Base-by-base conservation (phyloP, 2,329 filamentous ascomycete genomes). In the Apiospora rasikravindrae region DNA sequence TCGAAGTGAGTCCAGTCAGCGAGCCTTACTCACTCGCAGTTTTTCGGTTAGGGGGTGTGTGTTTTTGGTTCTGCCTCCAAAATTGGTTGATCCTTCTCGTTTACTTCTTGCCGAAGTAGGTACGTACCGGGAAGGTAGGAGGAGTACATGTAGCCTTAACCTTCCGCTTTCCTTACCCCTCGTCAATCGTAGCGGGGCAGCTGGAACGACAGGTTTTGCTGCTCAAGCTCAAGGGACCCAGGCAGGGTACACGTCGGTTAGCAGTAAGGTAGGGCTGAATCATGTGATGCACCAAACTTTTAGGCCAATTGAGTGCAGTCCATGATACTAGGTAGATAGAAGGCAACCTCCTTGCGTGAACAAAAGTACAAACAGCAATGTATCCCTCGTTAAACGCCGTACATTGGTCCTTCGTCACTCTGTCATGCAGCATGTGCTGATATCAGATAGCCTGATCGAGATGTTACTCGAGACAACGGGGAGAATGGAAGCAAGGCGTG, bases 241-340 rank as follows among this genome's bases (percentile, higher is more conserved):
- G 26, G 26, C 51, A 57, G 51, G 47, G n/a, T 24, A 51, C n/a
- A n/a, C n/a, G n/a, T n/a, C n/a, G 47, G 13, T 7, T 7, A n/a
- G 45, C 4, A 42, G 45, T n/a, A 49, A 57, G 72, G 72, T 77
- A 77, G 75, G 75, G 76, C 76, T 74, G 75, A 75, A 73, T 77
- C 76, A 77, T 77, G 76, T 77, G 76, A 77, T 64, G 22, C 37
- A 16, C 67, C 24, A 33, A 51, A 24, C 13, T 19, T 10, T 42
- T 42, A 14, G 40, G 11, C 40, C 40, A 10, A 42, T 42, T 37
- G 33, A n/a, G n/a, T 8, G 37, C 37, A 37, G 8, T 8, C 4
- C 37, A 37, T 37, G 8, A 37, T 4, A 8, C 37, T 1, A 42
- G 40, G 40, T 10, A 10, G 13, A 7, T 11, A 10, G 40, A 42